phyloP scores from a whole-genome alignment of 2,329 filamentous ascomycete species.

The Gnomoniopsis smithogilvyi region DNA sequence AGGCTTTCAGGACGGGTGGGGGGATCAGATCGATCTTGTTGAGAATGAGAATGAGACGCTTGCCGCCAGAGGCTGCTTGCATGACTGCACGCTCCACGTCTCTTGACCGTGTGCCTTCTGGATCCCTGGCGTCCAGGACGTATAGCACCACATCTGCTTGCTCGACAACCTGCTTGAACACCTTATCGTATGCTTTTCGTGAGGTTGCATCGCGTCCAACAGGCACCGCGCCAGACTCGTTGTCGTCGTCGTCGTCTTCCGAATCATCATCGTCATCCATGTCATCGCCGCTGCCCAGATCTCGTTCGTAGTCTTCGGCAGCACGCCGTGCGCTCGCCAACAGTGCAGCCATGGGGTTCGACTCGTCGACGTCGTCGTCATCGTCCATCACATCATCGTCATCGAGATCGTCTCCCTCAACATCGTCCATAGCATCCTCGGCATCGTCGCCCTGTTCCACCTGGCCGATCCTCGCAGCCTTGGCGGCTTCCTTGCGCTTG shows the following conservation, averaged over 20 bases:
- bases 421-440: slow-evolving; percentile 42
- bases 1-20: slow-evolving; percentile 74
- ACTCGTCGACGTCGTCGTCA: slow-evolving; percentile 60
- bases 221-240: slow-evolving; percentile 45
- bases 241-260: slow-evolving; percentile 54
- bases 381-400: slow-evolving; percentile 47
- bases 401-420: slow-evolving; percentile 41
- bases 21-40: slow-evolving; percentile 97
- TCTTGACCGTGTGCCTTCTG: slow-evolving; percentile 83
- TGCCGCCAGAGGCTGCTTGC: slow-evolving; percentile 78
- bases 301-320: slow-evolving; percentile 70
- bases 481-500: slow-evolving; percentile 68
- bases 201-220: slow-evolving; percentile 59
- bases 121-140: slow-evolving; percentile 88
- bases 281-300: slow-evolving; percentile 58
- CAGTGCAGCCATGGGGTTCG: slow-evolving; percentile 90
- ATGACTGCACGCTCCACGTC: slow-evolving; percentile 89
- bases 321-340: slow-evolving; percentile 78
- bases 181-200: slow-evolving; percentile 87
- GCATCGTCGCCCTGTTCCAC: slow-evolving; percentile 36
- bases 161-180: slow-evolving; percentile 91
- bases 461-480: slow-evolving; percentile 58
- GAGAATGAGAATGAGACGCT: slow-evolving; percentile 84
- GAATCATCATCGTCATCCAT: slow-evolving; percentile 38
- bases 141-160: slow-evolving; percentile 89